These are phyloP conservation scores for Amylocystis lapponica DNA, from an alignment of 768 basidiomycete species.

Conservation along the genomic window DNA sequence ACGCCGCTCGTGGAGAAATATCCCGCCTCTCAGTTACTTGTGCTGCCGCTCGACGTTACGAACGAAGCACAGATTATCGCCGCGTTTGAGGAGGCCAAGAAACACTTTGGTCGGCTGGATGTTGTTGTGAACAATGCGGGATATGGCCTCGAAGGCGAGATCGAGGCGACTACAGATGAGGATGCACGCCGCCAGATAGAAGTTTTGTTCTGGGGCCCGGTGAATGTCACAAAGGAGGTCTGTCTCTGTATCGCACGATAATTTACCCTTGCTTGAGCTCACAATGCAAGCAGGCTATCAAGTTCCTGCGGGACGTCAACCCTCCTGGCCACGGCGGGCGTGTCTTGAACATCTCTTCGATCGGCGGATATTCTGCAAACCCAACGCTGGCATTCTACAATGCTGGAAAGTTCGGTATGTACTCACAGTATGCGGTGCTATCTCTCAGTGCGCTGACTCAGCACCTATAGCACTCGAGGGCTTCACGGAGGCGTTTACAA, in stretches of 20 bases:
- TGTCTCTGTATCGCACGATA: background rate
- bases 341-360: conserved; percentile 28
- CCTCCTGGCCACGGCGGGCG: conserved; percentile 12
- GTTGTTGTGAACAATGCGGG: conserved; percentile 27
- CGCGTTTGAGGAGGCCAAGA: conserved; percentile 6
- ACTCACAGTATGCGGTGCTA: background rate
- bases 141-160: conserved; percentile 25
- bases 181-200: conserved; percentile 33
- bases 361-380: conserved; percentile 28
- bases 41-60: conserved; percentile 26
- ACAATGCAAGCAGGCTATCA: conserved; percentile 6
- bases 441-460: background rate
- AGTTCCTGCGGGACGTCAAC: conserved; percentile 14
- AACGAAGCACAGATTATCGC: conserved; percentile 9
- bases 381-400: conserved; percentile 28
- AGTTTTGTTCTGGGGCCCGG: conserved; percentile 41
- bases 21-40: conserved; percentile 20
- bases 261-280: background rate
- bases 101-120: conserved; percentile 25
- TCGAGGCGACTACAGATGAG: conserved; percentile 30
- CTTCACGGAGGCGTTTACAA: conserved; percentile 15
- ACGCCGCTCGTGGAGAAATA: conserved; percentile 18
- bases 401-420: conserved; percentile 32
- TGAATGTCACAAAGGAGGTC: conserved; percentile 32
- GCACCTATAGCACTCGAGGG: conserved; percentile 10